phyloP scores from a whole-genome alignment of 331 rosid species.

The Rosa hybrid region DNA sequence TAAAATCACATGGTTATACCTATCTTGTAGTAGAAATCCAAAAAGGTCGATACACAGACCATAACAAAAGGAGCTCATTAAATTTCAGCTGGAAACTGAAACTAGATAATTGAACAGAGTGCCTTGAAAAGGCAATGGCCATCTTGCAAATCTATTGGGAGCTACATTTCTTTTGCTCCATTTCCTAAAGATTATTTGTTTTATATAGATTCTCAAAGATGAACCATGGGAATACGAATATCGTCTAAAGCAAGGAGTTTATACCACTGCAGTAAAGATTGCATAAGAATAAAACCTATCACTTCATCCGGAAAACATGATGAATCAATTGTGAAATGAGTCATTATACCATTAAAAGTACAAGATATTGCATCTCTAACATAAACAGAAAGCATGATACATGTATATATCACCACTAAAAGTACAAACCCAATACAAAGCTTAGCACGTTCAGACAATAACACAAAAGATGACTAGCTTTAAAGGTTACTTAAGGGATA shows the following conservation, averaged over 20 bases:
- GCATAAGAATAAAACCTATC: not conserved
- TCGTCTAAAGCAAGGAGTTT: not conserved
- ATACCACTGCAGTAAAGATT: not conserved
- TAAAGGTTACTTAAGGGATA: conserved; percentile 23
- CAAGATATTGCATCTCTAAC: not conserved
- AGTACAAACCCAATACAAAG: not conserved
- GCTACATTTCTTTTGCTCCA: not conserved
- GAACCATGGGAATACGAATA: not conserved
- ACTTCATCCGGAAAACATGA: not conserved
- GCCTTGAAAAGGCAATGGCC: not conserved
- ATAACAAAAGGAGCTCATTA: not conserved
- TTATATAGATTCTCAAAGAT: not conserved
- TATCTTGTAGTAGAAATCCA: not conserved
- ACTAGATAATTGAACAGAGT: not conserved
- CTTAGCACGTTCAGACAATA: not conserved
- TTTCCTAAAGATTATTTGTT: not conserved
- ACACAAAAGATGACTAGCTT: not conserved
- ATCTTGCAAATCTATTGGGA: not conserved
- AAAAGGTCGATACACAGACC: not conserved
- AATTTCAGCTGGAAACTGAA: not conserved
- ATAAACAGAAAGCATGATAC: not conserved
- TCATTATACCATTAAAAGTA: not conserved
- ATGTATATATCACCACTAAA: not conserved
- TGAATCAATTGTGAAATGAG: not conserved
- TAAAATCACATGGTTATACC: not conserved